A percentile compares a stretch with the other conserved stretches of the same genome.
Evolutionary conservation across 371 early-diverging fungal species (phyloP).

Genomic region (Nematocida homosporus): DNA sequence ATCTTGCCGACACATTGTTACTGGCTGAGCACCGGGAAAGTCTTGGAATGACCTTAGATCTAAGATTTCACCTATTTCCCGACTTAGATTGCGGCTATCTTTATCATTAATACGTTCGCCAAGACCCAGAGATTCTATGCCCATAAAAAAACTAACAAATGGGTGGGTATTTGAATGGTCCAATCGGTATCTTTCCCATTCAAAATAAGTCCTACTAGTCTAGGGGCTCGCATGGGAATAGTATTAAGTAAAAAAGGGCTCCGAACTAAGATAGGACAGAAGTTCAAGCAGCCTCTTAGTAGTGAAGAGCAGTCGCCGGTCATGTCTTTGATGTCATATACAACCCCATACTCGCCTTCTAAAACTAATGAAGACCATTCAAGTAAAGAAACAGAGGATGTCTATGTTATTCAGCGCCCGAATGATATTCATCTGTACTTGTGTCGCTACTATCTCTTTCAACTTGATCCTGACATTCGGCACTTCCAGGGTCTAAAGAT

Average conservation of each 20-base stretch:
- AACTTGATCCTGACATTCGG: constrained; percentile 55
- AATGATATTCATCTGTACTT: constrained; percentile 57
- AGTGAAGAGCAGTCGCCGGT: not conserved
- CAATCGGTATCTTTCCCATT: not conserved
- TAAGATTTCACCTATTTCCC: constrained; percentile 32
- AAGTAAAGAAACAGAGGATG: constrained; percentile 14
- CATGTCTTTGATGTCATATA: not conserved
- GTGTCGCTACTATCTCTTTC: constrained; percentile 59
- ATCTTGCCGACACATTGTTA: constrained; percentile 74
- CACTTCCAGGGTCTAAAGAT: constrained; percentile 34
- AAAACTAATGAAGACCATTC: not conserved
- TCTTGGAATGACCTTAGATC: not conserved
- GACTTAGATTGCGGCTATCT: constrained; percentile 18
- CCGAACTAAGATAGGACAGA: constrained; percentile 13
- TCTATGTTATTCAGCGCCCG: not conserved
- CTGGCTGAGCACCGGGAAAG: constrained; percentile 87
- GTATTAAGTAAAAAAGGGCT: constrained; percentile 2
- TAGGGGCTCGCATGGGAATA: not conserved
- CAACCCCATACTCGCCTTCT: not conserved
- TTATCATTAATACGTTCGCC: not conserved
- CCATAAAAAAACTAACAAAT: constrained; percentile 50
- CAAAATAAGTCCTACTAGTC: not conserved
- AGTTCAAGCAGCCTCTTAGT: not conserved
- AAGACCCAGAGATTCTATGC: not conserved
- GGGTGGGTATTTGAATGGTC: constrained; percentile 9